Evolutionary conservation across 1,139 yeast species (phyloP).

Genomic region (Diutina mesorugosa): DNA sequence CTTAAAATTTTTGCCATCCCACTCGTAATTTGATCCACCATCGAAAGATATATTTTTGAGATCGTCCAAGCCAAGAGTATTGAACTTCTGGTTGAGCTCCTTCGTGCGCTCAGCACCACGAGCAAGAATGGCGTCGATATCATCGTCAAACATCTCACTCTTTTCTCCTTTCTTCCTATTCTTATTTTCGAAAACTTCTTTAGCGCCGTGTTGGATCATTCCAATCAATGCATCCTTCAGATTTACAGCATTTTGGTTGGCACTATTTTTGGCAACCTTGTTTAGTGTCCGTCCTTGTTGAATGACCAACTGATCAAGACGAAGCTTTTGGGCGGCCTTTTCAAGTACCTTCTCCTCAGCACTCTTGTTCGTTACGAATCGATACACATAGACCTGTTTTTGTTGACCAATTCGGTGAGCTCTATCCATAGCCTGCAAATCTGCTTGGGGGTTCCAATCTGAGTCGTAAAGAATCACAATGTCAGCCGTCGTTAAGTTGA

Average conservation of each 20-base stretch:
- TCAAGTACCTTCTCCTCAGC: constrained; percentile 73
- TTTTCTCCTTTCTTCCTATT: constrained; percentile 8
- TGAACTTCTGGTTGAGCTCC: constrained; percentile 63
- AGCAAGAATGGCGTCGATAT: constrained; percentile 66
- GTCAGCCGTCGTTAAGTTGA: constrained; percentile 67
- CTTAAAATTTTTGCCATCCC: constrained; percentile 94
- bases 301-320: constrained; percentile 70
- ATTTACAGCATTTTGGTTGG: constrained; percentile 11
- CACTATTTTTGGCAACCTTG: neutral
- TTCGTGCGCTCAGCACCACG: constrained; percentile 77
- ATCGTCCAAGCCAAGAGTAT: constrained; percentile 81
- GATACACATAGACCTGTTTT: constrained; percentile 64
- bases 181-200: constrained; percentile 57
- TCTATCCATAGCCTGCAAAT: constrained; percentile 80
- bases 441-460: constrained; percentile 86
- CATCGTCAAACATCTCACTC: constrained; percentile 41
- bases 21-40: constrained; percentile 72
- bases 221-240: constrained; percentile 76
- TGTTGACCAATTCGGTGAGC: constrained; percentile 83
- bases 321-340: constrained; percentile 65
- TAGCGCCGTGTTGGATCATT: constrained; percentile 97
- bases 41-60: constrained; percentile 82
- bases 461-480: constrained; percentile 63
- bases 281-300: constrained; percentile 46
- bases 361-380: constrained; percentile 70